Base-by-base conservation (phyloP, 139 green algal species). In the Picochlorum sp. region DNA sequence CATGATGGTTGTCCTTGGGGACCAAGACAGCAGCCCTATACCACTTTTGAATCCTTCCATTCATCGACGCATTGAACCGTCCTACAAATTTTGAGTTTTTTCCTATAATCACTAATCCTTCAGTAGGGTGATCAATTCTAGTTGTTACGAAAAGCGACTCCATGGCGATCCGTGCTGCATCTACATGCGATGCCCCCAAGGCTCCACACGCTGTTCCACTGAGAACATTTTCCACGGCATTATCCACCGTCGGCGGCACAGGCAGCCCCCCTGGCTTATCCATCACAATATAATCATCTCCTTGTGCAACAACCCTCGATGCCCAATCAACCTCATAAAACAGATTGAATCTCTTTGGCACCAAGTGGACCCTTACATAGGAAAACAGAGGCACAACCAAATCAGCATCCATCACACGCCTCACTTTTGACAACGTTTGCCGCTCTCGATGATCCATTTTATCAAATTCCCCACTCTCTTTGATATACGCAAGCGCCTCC, bases 241-340 rank as follows among this genome's bases (percentile, higher is more conserved):
- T 85, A 63, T 85, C 77, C 18, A 81, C 74, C 0, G 68, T 81
- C n/a, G 68, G 65, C 1, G 63, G 56, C 2, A 88, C 84, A 52
- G 85, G 85, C 38, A 94, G 58, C 3, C 84, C 81, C 2, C 79
- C n/a, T 3, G 88, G 88, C 74, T 95, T 95, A 77, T 85, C 77
- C 6, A 92, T 66, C n/a, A 91, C 84, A 31, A 92, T 76, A 58
- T 59, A 89, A 16, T 81, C 64, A 0, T 63, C 37, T 1, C 8
- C 28, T 24, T 75, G 37, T 6, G 58, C 44, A 9, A 95, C 14
- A 0, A 95, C 30, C 0, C 79, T 66, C 21, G 57, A 63, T 73
- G 45, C 49, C 77, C 72, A 82, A 23, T 77, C 37, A 0, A 71
- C 59, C 0, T 15, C 28, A 54, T 89, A 62, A 26, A 76, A 79